These are phyloP conservation scores for Xylaria hypoxylon DNA, from an alignment of 2,329 filamentous ascomycete species.

Conservation along the genomic window DNA sequence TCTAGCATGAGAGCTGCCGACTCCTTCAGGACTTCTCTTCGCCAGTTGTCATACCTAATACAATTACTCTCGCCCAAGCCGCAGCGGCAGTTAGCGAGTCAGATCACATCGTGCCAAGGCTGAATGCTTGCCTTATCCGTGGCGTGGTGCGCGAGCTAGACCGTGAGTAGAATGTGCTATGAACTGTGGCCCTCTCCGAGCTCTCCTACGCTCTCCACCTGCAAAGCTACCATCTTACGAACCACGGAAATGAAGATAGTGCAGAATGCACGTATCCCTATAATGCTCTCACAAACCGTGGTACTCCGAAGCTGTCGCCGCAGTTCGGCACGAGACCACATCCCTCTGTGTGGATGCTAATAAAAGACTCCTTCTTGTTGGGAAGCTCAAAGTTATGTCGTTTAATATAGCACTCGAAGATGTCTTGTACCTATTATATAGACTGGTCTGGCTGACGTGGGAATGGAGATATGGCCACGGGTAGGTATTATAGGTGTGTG, in stretches of 20 bases:
- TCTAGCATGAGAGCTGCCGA: too few relatives aligned
- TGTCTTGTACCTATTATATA: background rate
- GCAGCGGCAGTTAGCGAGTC: slow-evolving; percentile 35
- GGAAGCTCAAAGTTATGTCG: background rate
- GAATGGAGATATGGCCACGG: slow-evolving; percentile 34
- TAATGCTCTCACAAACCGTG: slow-evolving; percentile 22
- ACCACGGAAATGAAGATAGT: slow-evolving; percentile 23
- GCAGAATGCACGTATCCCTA: slow-evolving; percentile 18
- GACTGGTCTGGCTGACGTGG: background rate
- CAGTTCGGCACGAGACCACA: background rate
- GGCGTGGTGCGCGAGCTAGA: slow-evolving; percentile 41
- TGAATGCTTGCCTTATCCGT: slow-evolving; percentile 38
- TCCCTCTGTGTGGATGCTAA: background rate
- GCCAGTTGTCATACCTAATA: slow-evolving; percentile 8
- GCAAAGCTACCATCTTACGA: slow-evolving; percentile 10
- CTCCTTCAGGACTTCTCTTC: too few relatives aligned
- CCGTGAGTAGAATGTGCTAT: slow-evolving; percentile 51
- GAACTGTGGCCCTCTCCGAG: slow-evolving; percentile 30
- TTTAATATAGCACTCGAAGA: background rate
- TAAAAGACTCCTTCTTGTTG: background rate
- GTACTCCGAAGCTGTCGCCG: slow-evolving; percentile 21
- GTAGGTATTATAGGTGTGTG: slow-evolving; percentile 5
- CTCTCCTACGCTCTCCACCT: slow-evolving; percentile 27
- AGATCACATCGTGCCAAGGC: slow-evolving; percentile 43
- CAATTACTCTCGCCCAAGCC: slow-evolving; percentile 11